phyloP scores from a whole-genome alignment of 768 basidiomycete species.

The Candolleomyces eurysporus region DNA sequence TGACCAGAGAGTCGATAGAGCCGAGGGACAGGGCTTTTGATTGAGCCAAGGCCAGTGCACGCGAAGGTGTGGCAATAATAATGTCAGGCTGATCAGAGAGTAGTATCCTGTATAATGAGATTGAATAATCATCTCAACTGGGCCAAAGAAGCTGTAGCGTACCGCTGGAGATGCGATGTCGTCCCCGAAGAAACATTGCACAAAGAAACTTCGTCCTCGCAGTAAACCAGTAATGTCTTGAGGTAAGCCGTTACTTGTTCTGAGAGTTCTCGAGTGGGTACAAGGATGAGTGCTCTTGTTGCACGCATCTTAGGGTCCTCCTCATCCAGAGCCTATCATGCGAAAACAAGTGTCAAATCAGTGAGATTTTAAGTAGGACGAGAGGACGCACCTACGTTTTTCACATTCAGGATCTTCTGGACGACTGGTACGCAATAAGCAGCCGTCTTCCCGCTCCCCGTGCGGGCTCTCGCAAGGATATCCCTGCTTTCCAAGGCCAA shows the following conservation, averaged over 20 bases:
- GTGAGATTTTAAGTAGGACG: background rate
- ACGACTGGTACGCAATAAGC: conserved; percentile 91
- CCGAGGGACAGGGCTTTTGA: conserved; percentile 55
- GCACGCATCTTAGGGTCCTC: conserved; percentile 44
- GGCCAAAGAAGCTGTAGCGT: conserved; percentile 6
- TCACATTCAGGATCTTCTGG: conserved; percentile 82
- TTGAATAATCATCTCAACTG: background rate
- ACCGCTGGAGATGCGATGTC: conserved; percentile 72
- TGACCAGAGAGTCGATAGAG: conserved; percentile 80
- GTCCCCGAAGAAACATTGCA: conserved; percentile 79
- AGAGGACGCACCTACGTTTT: conserved; percentile 53
- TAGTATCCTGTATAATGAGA: conserved; percentile 24
- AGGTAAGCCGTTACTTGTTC: conserved; percentile 84
- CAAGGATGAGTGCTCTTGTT: conserved; percentile 77
- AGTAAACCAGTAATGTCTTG: conserved; percentile 66
- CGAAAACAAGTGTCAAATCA: conserved; percentile 6
- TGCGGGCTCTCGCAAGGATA: conserved; percentile 90
- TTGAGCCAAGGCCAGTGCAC: conserved; percentile 32
- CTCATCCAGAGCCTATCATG: conserved; percentile 32
- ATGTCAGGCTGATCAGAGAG: conserved; percentile 42
- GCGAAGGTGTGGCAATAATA: conserved; percentile 38
- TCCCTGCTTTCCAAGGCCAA: conserved; percentile 86
- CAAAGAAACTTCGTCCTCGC: conserved; percentile 67
- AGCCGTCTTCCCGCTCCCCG: conserved; percentile 96
- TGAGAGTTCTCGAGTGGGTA: conserved; percentile 90